phyloP scores from a whole-genome alignment of 1,284 basidiomycete species.

The Moesziomyces globuligerus region DNA sequence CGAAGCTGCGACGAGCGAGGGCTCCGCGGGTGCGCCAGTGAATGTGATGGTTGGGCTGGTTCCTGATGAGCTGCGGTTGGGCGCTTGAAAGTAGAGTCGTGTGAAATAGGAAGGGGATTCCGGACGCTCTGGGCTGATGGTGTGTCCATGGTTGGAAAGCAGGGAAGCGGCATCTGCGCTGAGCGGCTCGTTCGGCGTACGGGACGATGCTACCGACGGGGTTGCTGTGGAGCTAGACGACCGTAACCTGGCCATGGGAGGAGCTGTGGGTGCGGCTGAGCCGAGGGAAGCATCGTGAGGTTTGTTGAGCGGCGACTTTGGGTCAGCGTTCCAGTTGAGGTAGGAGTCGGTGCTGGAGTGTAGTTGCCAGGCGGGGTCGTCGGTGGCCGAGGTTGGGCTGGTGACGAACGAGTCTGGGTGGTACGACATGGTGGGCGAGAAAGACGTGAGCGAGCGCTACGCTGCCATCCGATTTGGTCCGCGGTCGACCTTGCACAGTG shows the following conservation, averaged over 20 bases:
- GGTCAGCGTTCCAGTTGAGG: conserved; percentile 21
- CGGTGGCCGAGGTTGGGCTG: conserved; percentile 14
- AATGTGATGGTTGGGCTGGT: conserved; percentile 48
- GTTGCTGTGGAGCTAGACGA: conserved; percentile 17
- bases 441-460: no score
- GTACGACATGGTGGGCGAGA: conserved; percentile 40
- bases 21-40: conserved; percentile 31
- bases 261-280: conserved; percentile 9
- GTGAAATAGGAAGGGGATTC: conserved; percentile 44
- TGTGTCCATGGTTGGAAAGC: conserved; percentile 26
- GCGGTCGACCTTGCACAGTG: no score
- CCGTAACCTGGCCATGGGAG: conserved; percentile 16
- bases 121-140: conserved; percentile 26
- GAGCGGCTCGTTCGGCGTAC: conserved; percentile 18
- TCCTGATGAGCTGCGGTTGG: conserved; percentile 22
- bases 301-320: conserved; percentile 7
- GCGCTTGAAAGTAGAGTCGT: conserved; percentile 36
- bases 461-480: no score
- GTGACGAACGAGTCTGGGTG: conserved; percentile 24
- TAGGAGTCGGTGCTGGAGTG: conserved; percentile 50
- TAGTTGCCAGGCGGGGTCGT: conserved; percentile 28
- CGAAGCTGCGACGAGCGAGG: conserved; percentile 5
- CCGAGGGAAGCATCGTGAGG: conserved; percentile 3
- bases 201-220: conserved; percentile 1
- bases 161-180: conserved; percentile 22